phyloP scores from a whole-genome alignment of 768 basidiomycete species.

The Termitomyces titanicus region DNA sequence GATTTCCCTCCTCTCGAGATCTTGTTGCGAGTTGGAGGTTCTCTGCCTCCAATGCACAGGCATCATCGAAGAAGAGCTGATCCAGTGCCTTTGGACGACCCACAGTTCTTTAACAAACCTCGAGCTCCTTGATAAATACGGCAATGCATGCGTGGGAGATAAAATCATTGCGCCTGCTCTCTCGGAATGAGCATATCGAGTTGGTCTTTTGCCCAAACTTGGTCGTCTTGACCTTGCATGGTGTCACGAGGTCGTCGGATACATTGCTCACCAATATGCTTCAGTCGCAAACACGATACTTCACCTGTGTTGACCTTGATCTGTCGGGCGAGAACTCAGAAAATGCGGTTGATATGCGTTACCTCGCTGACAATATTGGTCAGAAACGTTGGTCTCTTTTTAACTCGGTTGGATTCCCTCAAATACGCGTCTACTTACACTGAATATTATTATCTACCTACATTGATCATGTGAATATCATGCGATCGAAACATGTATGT shows the following conservation, averaged over 20 bases:
- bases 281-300: background rate
- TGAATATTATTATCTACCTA: too few relatives aligned
- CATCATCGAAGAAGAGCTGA: slow-evolving; percentile 17
- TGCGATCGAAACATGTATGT: too few relatives aligned
- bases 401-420: too few relatives aligned
- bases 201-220: background rate
- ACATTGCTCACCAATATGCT: background rate
- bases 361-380: background rate
- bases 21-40: background rate
- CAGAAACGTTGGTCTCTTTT: background rate
- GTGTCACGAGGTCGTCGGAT: background rate
- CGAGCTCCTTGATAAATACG: slow-evolving; percentile 6
- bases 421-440: too few relatives aligned
- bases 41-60: slow-evolving; percentile 13
- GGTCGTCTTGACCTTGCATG: background rate
- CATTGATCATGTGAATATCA: too few relatives aligned
- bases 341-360: background rate
- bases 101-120: slow-evolving; percentile 12
- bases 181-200: background rate
- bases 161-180: background rate
- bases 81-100: slow-evolving; percentile 15
- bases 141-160: background rate
- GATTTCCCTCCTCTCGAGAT: background rate
- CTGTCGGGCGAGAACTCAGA: background rate
- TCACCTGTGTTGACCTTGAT: background rate